Percentiles rank a stretch among this genome's conserved stretches.
Evolutionary conservation across 345 rosid genomes (phyloP).

Genomic region (Sisymbrium altissimum): DNA sequence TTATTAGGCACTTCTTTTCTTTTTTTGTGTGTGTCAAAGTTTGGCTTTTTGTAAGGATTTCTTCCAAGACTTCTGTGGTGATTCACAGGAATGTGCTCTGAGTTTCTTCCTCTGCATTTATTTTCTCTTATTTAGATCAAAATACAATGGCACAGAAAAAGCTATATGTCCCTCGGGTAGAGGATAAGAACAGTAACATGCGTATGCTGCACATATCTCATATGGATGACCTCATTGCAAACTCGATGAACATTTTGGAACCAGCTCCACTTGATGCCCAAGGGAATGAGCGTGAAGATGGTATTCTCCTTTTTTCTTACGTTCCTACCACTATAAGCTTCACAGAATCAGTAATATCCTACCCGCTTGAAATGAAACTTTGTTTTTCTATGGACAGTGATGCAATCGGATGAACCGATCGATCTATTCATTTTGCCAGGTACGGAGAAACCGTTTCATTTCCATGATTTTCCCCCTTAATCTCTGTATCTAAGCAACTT

Average conservation of each 20-base stretch:
- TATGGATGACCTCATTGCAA: constrained; percentile 72
- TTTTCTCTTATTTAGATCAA: constrained; percentile 32
- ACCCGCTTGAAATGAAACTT: not conserved
- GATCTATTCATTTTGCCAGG: constrained; percentile 91
- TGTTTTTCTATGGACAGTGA: constrained; percentile 44
- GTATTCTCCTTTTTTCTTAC: constrained; percentile 29
- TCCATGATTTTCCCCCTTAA: not conserved
- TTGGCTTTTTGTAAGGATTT: not conserved
- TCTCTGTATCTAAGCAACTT: not conserved
- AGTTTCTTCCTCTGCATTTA: not conserved
- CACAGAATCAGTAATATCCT: not conserved
- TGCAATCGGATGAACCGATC: constrained; percentile 73
- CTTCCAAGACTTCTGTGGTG: not conserved
- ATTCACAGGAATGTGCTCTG: not conserved
- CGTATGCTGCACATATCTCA: constrained; percentile 73
- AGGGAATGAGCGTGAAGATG: constrained; percentile 86
- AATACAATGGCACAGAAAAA: constrained; percentile 40
- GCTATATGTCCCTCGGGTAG: constrained; percentile 90
- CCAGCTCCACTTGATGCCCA: constrained; percentile 66
- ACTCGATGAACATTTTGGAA: constrained; percentile 91
- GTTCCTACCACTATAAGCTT: not conserved
- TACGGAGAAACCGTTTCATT: constrained; percentile 22
- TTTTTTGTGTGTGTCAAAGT: not conserved
- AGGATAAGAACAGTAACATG: constrained; percentile 91
- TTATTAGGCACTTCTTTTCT: no score